Evolutionary conservation across 345 rosid species (phyloP).

Genomic region (Syzygium jambos): DNA sequence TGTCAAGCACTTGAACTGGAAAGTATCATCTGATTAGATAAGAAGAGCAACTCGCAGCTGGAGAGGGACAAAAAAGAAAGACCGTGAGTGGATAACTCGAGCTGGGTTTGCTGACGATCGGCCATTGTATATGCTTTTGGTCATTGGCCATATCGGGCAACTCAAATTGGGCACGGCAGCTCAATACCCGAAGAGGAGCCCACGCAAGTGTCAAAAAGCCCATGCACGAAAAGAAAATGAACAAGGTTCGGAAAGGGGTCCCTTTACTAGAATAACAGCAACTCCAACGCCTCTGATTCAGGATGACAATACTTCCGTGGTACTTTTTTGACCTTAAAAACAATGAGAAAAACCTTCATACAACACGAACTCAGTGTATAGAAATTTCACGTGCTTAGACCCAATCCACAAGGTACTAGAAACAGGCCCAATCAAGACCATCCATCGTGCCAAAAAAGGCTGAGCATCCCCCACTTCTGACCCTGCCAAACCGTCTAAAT

Average conservation of each 20-base stretch:
- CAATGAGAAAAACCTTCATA: background rate
- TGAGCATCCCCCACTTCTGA: background rate
- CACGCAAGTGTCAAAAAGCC: background rate
- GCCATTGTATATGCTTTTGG: background rate
- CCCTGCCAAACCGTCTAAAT: background rate
- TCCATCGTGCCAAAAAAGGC: background rate
- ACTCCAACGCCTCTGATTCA: background rate
- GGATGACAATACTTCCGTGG: background rate
- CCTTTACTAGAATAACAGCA: background rate
- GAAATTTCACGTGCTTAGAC: background rate
- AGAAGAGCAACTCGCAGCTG: background rate
- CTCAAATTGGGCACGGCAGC: background rate
- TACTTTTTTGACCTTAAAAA: background rate
- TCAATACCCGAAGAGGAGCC: background rate
- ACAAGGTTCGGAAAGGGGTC: background rate
- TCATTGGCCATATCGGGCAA: background rate
- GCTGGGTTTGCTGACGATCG: background rate
- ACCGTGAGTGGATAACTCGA: background rate
- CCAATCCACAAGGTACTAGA: background rate
- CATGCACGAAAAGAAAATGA: background rate
- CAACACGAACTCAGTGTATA: background rate
- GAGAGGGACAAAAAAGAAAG: background rate
- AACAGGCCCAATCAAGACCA: background rate
- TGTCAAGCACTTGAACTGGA: background rate
- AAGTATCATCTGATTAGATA: background rate